Conservation (phyloP, 495 filamentous ascomycete species). For the Neurospora tetrasperma region DNA sequence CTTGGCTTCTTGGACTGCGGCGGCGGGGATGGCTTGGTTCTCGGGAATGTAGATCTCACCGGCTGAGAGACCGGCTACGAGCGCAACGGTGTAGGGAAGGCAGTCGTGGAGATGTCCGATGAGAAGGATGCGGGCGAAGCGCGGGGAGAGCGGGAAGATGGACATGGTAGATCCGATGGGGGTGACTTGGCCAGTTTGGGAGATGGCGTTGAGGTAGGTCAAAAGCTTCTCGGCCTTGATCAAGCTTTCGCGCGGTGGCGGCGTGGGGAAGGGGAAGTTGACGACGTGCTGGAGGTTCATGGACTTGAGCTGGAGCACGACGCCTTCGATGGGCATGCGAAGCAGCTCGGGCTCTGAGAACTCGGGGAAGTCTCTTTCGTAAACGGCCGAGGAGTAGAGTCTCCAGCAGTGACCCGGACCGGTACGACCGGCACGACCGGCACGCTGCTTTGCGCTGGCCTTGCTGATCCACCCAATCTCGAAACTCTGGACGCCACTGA, state of each 20-base stretch:
- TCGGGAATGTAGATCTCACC: constrained; percentile 82
- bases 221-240: constrained; percentile 80
- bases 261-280: constrained; percentile 97
- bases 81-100: constrained; percentile 75
- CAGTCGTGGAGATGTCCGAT: constrained; percentile 78
- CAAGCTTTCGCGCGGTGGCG: constrained; percentile 70
- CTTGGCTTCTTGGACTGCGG: constrained; percentile 24
- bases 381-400: constrained; percentile 88
- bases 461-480: constrained; percentile 96
- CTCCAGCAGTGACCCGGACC: constrained; percentile 94
- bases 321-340: constrained; percentile 82
- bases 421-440: constrained; percentile 90
- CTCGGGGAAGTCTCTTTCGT: constrained; percentile 79
- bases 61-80: constrained; percentile 82
- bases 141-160: constrained; percentile 77
- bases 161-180: constrained; percentile 69
- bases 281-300: constrained; percentile 87
- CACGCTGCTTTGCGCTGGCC: constrained; percentile 84
- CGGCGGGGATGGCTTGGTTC: constrained; percentile 55
- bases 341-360: constrained; percentile 83
- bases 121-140: constrained; percentile 82
- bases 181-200: constrained; percentile 62
- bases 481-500: constrained; percentile 89
- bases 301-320: constrained; percentile 89
- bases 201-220: constrained; percentile 59